Evolutionary conservation across 1,284 basidiomycete genomes (phyloP), one percentile per base, ranked within the genome.

Genomic region (Apiotrichum gracile): DNA sequence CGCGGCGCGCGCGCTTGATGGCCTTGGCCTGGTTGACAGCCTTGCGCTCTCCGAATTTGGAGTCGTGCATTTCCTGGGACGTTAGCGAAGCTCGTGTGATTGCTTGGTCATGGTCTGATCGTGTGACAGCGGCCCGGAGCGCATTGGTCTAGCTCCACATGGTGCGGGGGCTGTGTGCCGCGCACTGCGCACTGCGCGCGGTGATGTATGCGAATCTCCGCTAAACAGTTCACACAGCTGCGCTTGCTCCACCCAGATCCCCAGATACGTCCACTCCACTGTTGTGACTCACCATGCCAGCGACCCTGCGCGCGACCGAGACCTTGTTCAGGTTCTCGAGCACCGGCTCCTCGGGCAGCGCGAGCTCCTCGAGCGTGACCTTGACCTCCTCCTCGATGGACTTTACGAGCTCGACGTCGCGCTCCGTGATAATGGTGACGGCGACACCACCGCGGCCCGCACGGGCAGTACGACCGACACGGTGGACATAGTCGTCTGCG

Each of bases 361-460:
- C 77, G 77, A 92, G 82, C 66, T 88, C 86, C 16, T 78, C 77
- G 25, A 96, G 76, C 66, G 82, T 83, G n/a, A 83, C 85, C 24
- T 54, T 42, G 19, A 57, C 50, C 35, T 89, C 84, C 42, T 83
- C 81, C 75, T 99, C 96, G 59, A 98, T 88, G 54, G 76, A 80
- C 62, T 90, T 71, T 34, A 98, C 82, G 44, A 87, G 79, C 59
- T 91, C 85, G 63, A 96, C 89, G 67, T 98, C 94, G 41, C 83
- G 78, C 75, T 98, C 94, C 4, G 92, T 96, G 49, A 98, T 88
- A 68, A 98, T 89, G 63, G 91, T 97, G 41, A 98, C 81, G 0
- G 91, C 91, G 52, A 91, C 80, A 69, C 96, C 96, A 5, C 84
- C 85, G 65, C 84, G 82, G 6, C 93, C 93, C n/a, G 87, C 89